Base-by-base conservation (phyloP, 2,329 filamentous ascomycete species). In the Rutstroemia sp. region DNA sequence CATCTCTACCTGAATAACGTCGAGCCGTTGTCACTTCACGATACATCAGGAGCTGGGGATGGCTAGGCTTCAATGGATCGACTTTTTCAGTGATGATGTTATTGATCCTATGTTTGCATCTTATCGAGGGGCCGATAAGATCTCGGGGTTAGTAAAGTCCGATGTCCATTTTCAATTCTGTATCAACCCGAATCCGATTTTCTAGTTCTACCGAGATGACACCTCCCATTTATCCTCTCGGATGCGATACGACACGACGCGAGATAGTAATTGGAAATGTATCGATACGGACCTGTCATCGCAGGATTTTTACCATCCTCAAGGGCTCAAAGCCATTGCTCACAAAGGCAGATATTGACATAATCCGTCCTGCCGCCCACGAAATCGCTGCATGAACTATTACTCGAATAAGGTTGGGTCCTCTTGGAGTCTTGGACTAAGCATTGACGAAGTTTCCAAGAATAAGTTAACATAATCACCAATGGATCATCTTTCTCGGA, bases 1-100 rank as follows among this genome's bases (percentile, higher is more conserved):
- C 66, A 69, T 68, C 44, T 49, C 64, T 66, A 59, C 54, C 46
- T 54, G 19, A 14, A 49, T 34, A 37, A 41, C 21, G 23, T 50
- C 49, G 49, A 27, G 23, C 50, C 48, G 52, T 38, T 18, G 21
- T 52, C 25, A 54, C 38, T 34, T 8, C 27, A 10, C 18, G 18
- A 45, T 39, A 18, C 54, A 56, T 45, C 12, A 41, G 30, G 49
- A 56, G 23, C 16, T 37, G 4, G 21, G 18, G 19, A 21, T 39
- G 37, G 23, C 52, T 38, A 54, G 12, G 12, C 21, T 49, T 49
- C 34, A 41, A 54, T 16, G 10, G 9, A 34, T 34, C 30, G 12
- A 34, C 30, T 34, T 21, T 49, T n/a, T 49, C 21, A 45, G 49
- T 48, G 42, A 54, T 21, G 52, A 39, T 49, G 34, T 48, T 54